Evolutionary conservation across 306 rosid genomes (phyloP).

Genomic region (Dryas octopetala): DNA sequence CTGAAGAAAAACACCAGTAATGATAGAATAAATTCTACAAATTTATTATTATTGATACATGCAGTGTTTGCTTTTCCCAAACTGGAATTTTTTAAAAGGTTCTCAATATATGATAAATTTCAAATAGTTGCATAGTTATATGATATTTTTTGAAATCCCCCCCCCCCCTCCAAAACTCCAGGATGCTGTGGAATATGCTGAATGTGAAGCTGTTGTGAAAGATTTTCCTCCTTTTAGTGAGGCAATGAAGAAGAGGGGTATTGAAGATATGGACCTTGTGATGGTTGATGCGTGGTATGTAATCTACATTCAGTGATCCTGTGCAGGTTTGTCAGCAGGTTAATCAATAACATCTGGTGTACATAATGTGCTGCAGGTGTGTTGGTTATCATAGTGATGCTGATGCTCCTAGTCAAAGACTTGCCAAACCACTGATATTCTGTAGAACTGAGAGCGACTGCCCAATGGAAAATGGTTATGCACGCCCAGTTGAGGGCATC

Average conservation of each 20-base stretch:
- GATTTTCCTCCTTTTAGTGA: constrained; percentile 82
- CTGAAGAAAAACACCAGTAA: not conserved
- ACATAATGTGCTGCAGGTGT: constrained; percentile 58
- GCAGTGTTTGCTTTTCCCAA: not conserved
- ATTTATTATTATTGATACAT: not conserved
- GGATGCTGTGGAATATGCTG: constrained; percentile 93
- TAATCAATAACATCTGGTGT: not conserved
- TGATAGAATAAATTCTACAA: not conserved
- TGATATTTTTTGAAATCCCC: not conserved
- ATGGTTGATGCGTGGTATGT: constrained; percentile 92
- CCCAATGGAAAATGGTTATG: constrained; percentile 96
- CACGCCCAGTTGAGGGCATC: constrained; percentile 93
- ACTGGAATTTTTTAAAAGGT: not conserved
- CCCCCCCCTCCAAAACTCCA: constrained; percentile 10
- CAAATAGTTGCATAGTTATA: not conserved
- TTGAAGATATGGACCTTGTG: constrained; percentile 92
- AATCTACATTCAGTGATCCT: not conserved
- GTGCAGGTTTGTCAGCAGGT: not conserved
- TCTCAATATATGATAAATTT: not conserved
- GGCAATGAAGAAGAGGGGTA: constrained; percentile 95
- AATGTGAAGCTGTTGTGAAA: constrained; percentile 90
- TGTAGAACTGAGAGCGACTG: constrained; percentile 94
- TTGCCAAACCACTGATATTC: constrained; percentile 83
- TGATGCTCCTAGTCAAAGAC: constrained; percentile 83
- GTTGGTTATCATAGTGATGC: constrained; percentile 79